A percentile compares a stretch with the other conserved stretches of the same genome.
Evolutionary conservation across 2,329 filamentous ascomycete genomes (phyloP).

Genomic region (Fusarium burgessii): DNA sequence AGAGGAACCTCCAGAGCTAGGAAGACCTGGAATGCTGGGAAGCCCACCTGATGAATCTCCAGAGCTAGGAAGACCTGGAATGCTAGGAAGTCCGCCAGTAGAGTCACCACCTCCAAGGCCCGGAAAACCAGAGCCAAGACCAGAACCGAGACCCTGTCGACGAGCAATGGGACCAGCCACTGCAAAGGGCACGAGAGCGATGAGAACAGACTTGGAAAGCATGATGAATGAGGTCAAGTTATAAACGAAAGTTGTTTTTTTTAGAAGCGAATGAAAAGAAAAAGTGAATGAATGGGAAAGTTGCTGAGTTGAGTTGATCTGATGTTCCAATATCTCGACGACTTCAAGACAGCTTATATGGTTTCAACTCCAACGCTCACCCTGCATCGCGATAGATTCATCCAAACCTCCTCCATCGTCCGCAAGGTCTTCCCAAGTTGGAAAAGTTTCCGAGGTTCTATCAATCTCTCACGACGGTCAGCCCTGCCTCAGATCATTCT

Average conservation of each 20-base stretch:
- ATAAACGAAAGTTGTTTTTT: constrained; percentile 23
- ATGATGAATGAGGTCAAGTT: constrained; percentile 25
- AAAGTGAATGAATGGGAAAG: constrained; percentile 19
- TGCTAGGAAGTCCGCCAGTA: background rate
- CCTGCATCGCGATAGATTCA: constrained; percentile 17
- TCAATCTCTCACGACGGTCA: constrained; percentile 23
- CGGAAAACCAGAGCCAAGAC: constrained; percentile 10
- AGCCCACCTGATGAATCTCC: background rate
- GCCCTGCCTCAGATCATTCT: constrained; percentile 12
- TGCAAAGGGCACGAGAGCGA: constrained; percentile 40
- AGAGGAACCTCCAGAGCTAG: background rate
- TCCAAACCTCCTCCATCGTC: background rate
- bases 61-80: background rate
- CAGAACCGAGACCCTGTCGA: constrained; percentile 18
- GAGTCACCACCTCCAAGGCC: background rate
- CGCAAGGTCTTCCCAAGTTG: constrained; percentile 36
- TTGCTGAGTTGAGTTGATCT: constrained; percentile 30
- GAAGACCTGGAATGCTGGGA: background rate
- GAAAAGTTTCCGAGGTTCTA: constrained; percentile 27
- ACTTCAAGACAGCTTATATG: constrained; percentile 15
- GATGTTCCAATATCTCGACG: background rate
- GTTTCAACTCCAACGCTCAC: constrained; percentile 23
- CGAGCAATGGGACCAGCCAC: constrained; percentile 39
- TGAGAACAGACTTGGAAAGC: constrained; percentile 38
- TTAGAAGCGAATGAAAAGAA: constrained; percentile 11